These are phyloP conservation scores for Yamadazyma triangularis DNA, from an alignment of 1,139 yeast species.

Conservation along the genomic window DNA sequence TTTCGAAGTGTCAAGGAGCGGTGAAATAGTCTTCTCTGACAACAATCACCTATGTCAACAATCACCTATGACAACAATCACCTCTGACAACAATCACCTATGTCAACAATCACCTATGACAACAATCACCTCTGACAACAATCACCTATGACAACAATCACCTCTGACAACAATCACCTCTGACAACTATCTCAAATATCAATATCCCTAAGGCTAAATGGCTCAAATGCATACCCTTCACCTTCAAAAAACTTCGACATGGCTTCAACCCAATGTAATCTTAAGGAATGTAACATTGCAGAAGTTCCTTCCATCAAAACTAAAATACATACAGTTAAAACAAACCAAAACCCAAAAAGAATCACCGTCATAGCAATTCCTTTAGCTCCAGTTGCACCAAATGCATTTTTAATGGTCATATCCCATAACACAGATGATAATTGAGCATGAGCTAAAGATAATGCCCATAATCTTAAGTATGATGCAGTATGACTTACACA, in stretches of 20 bases:
- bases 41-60: no score
- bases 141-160: no score
- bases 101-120: no score
- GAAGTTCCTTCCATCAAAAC: conserved; percentile 86
- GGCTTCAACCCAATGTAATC: conserved; percentile 85
- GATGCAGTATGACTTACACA: conserved; percentile 81
- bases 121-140: no score
- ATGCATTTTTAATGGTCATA: conserved; percentile 65
- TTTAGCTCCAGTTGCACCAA: conserved; percentile 44
- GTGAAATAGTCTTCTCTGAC: no score
- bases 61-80: no score
- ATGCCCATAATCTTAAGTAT: conserved; percentile 73
- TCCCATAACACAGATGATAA: conserved; percentile 71
- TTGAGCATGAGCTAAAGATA: conserved; percentile 76
- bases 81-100: no score
- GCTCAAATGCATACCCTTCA: conserved; percentile 69
- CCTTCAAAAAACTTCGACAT: conserved; percentile 86
- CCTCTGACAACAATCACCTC: no score
- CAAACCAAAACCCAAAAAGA: conserved; percentile 77
- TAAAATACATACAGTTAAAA: conserved; percentile 64
- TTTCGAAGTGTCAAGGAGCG: no score
- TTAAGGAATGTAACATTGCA: conserved; percentile 79
- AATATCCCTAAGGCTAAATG: conserved; percentile 49
- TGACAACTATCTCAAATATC: no score
- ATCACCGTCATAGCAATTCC: conserved; percentile 53